Evolutionary conservation across 1,284 basidiomycete genomes (phyloP).

Genomic region (Ceratobasidium sp.): DNA sequence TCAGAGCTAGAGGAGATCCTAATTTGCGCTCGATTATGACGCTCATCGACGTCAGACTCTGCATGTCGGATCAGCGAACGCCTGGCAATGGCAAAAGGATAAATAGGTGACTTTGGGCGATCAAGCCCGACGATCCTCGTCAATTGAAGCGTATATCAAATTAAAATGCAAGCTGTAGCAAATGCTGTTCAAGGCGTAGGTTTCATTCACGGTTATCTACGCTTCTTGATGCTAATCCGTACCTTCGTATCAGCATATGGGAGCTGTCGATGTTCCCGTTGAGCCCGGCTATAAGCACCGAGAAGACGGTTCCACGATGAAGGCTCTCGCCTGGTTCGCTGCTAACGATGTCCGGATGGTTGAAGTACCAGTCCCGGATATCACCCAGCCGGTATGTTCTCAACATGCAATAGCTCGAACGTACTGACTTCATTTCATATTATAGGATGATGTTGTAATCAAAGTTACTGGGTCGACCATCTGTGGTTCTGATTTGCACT

Average conservation of each 20-base stretch:
- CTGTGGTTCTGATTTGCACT: slow-evolving; percentile 77
- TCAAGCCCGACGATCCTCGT: neutral
- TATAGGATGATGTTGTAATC: slow-evolving; percentile 72
- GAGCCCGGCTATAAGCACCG: slow-evolving; percentile 67
- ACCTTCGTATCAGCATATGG: slow-evolving; percentile 58
- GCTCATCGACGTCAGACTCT: slow-evolving; percentile 7
- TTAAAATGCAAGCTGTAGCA: slow-evolving; percentile 60
- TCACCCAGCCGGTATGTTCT: slow-evolving; percentile 67
- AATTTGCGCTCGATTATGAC: slow-evolving; percentile 5
- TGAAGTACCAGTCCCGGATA: slow-evolving; percentile 74
- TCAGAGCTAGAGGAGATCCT: neutral
- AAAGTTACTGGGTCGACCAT: slow-evolving; percentile 80
- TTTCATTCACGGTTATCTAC: slow-evolving; percentile 18
- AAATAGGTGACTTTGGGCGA: neutral
- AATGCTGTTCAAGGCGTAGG: slow-evolving; percentile 60
- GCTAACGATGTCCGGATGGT: slow-evolving; percentile 66
- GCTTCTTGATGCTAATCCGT: neutral
- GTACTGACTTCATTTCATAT: neutral
- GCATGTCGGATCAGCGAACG: neutral
- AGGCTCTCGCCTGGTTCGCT: slow-evolving; percentile 78
- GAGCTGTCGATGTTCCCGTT: slow-evolving; percentile 62
- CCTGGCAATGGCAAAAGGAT: neutral
- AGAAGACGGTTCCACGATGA: slow-evolving; percentile 70
- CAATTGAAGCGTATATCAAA: neutral
- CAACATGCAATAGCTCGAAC: neutral